Conservation (phyloP, 805 yeast species). For the Nematodospora valgi region DNA sequence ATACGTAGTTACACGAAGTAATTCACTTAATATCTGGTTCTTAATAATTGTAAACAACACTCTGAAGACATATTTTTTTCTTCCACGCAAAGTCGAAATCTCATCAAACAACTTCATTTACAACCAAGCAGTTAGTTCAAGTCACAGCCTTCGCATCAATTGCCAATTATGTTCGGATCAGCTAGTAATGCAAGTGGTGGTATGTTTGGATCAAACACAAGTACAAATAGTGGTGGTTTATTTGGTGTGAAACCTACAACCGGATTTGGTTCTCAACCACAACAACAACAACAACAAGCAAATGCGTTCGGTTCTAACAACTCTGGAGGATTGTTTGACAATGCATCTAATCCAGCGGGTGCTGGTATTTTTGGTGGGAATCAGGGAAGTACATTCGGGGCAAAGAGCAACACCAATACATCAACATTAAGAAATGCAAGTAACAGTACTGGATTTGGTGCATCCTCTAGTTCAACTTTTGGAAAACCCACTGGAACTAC, state of each 20-base stretch:
- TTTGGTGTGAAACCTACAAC: slow-evolving; percentile 8
- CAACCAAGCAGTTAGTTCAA: no score
- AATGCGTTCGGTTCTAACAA: slow-evolving; percentile 10
- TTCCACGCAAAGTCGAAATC: no score
- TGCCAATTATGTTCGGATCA: not conserved
- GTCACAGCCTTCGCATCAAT: slow-evolving; percentile 5
- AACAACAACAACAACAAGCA: no score
- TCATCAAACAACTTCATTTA: no score
- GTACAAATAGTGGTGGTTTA: slow-evolving; percentile 9
- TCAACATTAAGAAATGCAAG: no score
- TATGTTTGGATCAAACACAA: slow-evolving; percentile 29
- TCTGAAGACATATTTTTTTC: no score
- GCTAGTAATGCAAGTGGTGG: slow-evolving; percentile 19
- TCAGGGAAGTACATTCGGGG: no score
- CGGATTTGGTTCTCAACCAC: slow-evolving; percentile 5
- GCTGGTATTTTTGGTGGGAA: not conserved
- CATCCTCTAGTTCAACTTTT: slow-evolving; percentile 2
- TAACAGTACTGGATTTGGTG: slow-evolving; percentile 10
- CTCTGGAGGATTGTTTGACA: slow-evolving; percentile 22
- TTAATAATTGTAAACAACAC: no score
- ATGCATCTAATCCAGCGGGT: not conserved
- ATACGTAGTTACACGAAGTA: no score
- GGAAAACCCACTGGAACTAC: slow-evolving; percentile 3
- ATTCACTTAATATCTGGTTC: no score
- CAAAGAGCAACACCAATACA: no score